These are phyloP conservation scores for Epichloe brachyelytri DNA, from an alignment of 2,329 filamentous ascomycete genomes.

Conservation along the genomic window DNA sequence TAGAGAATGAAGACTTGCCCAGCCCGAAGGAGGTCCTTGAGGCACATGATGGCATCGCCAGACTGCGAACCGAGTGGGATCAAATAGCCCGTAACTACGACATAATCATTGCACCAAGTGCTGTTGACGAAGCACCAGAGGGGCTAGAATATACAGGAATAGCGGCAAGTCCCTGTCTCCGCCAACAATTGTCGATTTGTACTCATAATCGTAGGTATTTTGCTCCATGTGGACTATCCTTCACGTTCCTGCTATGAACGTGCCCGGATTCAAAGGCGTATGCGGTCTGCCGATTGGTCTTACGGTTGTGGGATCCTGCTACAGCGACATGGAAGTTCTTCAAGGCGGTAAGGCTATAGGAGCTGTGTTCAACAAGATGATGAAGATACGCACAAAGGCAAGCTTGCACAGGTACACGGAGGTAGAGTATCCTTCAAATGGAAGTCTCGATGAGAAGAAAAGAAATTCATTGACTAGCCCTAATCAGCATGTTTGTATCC, in stretches of 20 bases:
- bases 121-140: slow-evolving; percentile 43
- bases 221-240: slow-evolving; percentile 23
- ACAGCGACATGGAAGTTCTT: slow-evolving; percentile 31
- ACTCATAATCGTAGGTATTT: slow-evolving; percentile 6
- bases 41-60: slow-evolving; percentile 40
- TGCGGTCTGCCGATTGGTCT: slow-evolving; percentile 46
- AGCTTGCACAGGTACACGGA: too few species aligned
- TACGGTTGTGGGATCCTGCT: slow-evolving; percentile 36
- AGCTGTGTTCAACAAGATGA: slow-evolving; percentile 15
- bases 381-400: background rate
- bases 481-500: too few species aligned
- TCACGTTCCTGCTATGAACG: slow-evolving; percentile 50
- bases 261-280: slow-evolving; percentile 46
- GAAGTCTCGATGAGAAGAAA: too few species aligned
- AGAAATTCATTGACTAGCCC: too few species aligned
- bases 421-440: too few species aligned
- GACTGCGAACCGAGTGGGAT: slow-evolving; percentile 41
- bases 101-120: slow-evolving; percentile 45
- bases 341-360: slow-evolving; percentile 26
- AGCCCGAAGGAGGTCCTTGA: slow-evolving; percentile 35
- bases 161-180: slow-evolving; percentile 27
- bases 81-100: slow-evolving; percentile 36
- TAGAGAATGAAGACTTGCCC: slow-evolving; percentile 33
- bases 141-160: slow-evolving; percentile 41
- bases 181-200: background rate